Percentiles rank a stretch among this genome's conserved stretches.
phyloP scores from a whole-genome alignment of 768 basidiomycete genomes.

The Wakefieldia striispora region DNA sequence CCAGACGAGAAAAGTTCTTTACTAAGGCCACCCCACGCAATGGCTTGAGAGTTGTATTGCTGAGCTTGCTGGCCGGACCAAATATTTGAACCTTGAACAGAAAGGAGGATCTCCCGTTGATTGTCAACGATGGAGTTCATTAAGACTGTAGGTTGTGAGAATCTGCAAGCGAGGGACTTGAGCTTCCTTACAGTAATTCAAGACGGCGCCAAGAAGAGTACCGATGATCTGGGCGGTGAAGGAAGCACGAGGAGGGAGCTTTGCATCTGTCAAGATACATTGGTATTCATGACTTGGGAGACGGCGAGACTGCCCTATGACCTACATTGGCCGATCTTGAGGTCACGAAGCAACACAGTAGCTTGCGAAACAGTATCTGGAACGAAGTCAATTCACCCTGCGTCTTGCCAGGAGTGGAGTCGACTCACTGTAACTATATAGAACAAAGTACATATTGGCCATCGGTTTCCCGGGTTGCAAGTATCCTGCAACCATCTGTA shows the following conservation, averaged over 20 bases:
- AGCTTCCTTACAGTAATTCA: conserved; percentile 41
- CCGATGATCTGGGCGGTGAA: conserved; percentile 59
- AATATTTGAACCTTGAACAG: conserved; percentile 49
- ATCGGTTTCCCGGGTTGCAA: conserved; percentile 38
- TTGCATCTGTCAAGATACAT: conserved; percentile 30
- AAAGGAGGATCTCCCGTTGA: conserved; percentile 50
- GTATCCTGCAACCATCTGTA: conserved; percentile 39
- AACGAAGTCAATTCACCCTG: conserved; percentile 37
- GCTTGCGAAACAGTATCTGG: conserved; percentile 52
- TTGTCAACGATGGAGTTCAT: conserved; percentile 58
- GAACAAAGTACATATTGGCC: conserved; percentile 43
- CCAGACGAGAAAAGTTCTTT: conserved; percentile 33
- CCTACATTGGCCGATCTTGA: conserved; percentile 42
- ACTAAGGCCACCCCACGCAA: conserved; percentile 40
- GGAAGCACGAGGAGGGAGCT: conserved; percentile 62
- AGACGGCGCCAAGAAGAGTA: conserved; percentile 49
- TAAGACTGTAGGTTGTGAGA: conserved; percentile 40
- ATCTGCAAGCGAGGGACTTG: not conserved
- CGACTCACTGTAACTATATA: conserved; percentile 45
- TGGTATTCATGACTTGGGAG: conserved; percentile 36
- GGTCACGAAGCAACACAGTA: conserved; percentile 49
- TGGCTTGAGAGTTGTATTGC: conserved; percentile 32
- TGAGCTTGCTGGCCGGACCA: conserved; percentile 33
- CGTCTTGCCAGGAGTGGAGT: conserved; percentile 16
- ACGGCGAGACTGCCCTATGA: not conserved